Conservation (phyloP, 257 asterid species). For the Plantago elongata region DNA sequence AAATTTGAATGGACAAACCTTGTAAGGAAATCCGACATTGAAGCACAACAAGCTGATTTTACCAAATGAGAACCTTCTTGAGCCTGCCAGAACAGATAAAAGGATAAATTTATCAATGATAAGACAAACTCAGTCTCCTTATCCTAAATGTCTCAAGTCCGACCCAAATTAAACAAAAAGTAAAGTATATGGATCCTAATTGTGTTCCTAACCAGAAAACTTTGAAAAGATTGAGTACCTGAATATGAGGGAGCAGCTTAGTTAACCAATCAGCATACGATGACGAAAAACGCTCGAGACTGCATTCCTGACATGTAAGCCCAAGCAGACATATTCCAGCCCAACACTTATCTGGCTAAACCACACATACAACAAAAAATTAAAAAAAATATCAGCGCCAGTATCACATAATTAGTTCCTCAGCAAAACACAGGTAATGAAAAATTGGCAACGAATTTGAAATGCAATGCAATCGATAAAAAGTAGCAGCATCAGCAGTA, state of each 20-base stretch:
- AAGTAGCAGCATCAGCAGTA: too few relatives aligned
- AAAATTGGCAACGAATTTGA: background rate
- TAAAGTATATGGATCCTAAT: too few relatives aligned
- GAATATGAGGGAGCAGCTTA: constrained; percentile 54
- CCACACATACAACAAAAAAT: constrained; percentile 17
- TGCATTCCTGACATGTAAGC: constrained; percentile 79
- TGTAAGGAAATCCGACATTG: constrained; percentile 67
- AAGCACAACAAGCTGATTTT: constrained; percentile 83
- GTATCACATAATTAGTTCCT: background rate
- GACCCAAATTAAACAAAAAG: too few relatives aligned
- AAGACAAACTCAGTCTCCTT: background rate
- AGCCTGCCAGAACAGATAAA: constrained; percentile 34
- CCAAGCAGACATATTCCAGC: constrained; percentile 92
- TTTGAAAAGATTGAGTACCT: constrained; percentile 41
- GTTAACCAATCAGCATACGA: constrained; percentile 66
- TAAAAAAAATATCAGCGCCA: constrained; percentile 9
- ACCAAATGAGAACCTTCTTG: constrained; percentile 57
- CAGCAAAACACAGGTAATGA: background rate
- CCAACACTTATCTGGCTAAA: constrained; percentile 86
- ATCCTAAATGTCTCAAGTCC: too few relatives aligned
- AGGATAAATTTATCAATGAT: constrained; percentile 7
- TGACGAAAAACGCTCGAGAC: constrained; percentile 66
- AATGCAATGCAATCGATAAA: background rate
- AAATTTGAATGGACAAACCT: background rate
- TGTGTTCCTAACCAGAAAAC: background rate